Evolutionary conservation across 495 filamentous ascomycete genomes (phyloP).

Genomic region (Mycothermus thermophilus): DNA sequence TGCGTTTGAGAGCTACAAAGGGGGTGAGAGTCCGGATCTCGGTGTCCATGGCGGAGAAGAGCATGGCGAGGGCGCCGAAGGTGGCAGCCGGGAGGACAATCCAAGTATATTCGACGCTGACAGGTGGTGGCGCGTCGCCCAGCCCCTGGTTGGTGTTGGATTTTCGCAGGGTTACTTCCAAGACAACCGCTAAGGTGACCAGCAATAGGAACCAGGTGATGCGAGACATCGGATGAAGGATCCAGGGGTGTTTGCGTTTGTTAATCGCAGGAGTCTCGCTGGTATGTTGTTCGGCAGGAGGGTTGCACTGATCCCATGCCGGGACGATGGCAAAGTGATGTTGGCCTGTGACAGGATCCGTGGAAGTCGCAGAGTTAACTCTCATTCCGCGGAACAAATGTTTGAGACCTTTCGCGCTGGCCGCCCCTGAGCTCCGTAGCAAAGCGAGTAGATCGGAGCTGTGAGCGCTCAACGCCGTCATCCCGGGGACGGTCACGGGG

Average conservation of each 20-base stretch:
- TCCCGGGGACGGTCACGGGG: neutral
- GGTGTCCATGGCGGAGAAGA: conserved; percentile 6
- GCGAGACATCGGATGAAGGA: neutral
- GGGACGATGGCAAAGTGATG: neutral
- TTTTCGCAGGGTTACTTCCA: conserved; percentile 6
- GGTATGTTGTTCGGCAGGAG: neutral
- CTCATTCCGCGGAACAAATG: neutral
- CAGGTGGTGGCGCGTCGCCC: conserved; percentile 3
- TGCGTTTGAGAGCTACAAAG: neutral
- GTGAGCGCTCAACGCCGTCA: neutral
- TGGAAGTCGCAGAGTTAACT: neutral
- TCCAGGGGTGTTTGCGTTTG: neutral
- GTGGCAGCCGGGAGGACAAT: conserved; percentile 6
- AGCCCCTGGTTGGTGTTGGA: conserved; percentile 4
- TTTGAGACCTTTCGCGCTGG: neutral
- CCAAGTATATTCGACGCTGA: conserved; percentile 10
- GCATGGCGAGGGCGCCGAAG: conserved; percentile 1
- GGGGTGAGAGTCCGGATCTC: conserved; percentile 3
- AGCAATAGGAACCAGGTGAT: neutral
- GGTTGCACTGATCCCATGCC: neutral
- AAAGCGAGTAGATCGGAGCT: neutral
- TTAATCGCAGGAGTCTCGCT: too few species aligned
- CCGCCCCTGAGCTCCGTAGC: neutral
- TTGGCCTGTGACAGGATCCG: neutral
- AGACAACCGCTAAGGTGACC: neutral